Percentiles rank a stretch among this genome's conserved stretches.
Conservation (phyloP, 805 yeast species). For the Saccharomyces jurei region DNA sequence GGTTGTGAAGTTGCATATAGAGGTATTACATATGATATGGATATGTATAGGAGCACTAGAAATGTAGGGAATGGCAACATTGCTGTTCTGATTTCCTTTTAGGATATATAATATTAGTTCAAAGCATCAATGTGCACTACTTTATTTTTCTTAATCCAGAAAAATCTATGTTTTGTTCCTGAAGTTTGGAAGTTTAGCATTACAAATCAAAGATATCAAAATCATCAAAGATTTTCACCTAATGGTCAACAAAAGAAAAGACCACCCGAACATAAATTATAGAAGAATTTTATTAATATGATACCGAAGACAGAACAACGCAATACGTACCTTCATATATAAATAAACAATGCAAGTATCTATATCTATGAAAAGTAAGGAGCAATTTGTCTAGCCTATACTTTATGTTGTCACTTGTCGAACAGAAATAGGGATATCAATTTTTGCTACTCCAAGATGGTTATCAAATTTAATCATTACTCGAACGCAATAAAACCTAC, state of each 20-base stretch:
- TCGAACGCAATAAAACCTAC: conserved; percentile 39
- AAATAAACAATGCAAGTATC: not conserved
- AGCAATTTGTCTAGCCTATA: not conserved
- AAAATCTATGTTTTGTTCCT: not conserved
- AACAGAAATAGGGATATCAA: conserved; percentile 13
- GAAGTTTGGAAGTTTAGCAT: not conserved
- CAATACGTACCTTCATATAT: not conserved
- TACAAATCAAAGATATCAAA: not conserved
- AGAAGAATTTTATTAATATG: not conserved
- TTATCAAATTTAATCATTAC: conserved; percentile 30
- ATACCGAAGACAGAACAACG: not conserved
- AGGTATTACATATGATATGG: conserved; percentile 23
- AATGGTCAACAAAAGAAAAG: not conserved
- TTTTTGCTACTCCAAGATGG: conserved; percentile 6
- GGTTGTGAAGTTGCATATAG: conserved; percentile 14
- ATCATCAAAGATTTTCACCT: not conserved
- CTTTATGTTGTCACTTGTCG: not conserved
- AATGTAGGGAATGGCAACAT: not conserved
- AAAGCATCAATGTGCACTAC: not conserved
- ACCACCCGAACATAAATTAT: not conserved
- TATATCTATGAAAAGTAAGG: not conserved
- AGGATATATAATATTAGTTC: not conserved
- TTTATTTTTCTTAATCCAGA: not conserved
- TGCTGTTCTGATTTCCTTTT: not conserved
- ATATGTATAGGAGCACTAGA: conserved; percentile 15